A percentile compares a stretch with the other conserved stretches of the same genome.
These are phyloP conservation scores for Sclerotinia nivalis DNA, from an alignment of 2,329 filamentous ascomycete species.

Conservation along the genomic window DNA sequence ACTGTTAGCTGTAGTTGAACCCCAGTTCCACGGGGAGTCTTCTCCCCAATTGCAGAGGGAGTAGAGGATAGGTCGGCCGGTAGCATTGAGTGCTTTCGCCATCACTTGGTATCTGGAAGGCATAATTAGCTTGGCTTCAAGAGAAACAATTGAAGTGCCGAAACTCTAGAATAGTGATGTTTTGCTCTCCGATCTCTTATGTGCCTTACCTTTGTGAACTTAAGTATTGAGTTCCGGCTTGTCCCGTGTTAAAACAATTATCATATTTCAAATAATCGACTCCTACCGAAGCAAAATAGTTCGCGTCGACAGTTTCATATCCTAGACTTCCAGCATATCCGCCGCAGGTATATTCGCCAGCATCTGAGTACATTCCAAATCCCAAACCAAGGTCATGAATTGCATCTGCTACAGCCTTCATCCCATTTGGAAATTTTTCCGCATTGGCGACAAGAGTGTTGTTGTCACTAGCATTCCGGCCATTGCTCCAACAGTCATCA, in stretches of 20 bases:
- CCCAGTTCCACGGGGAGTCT: conserved; percentile 47
- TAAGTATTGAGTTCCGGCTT: conserved; percentile 47
- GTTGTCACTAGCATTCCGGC: conserved; percentile 45
- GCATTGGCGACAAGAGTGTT: conserved; percentile 46
- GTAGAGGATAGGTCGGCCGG: conserved; percentile 44
- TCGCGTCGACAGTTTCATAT: conserved; percentile 54
- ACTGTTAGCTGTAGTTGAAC: conserved; percentile 42
- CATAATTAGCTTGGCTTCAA: conserved; percentile 1
- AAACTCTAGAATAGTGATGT: neutral
- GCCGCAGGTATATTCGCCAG: conserved; percentile 47
- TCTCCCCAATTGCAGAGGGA: conserved; percentile 52
- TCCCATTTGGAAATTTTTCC: conserved; percentile 50
- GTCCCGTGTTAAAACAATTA: conserved; percentile 57
- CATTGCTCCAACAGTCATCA: conserved; percentile 55
- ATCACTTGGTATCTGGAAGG: conserved; percentile 41
- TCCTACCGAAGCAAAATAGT: conserved; percentile 53
- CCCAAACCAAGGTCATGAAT: conserved; percentile 51
- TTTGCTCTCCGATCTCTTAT: neutral
- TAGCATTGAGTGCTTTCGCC: conserved; percentile 42
- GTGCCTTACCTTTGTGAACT: conserved; percentile 44
- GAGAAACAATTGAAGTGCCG: neutral
- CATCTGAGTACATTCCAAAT: conserved; percentile 55
- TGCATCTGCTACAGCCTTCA: conserved; percentile 48
- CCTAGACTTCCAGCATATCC: conserved; percentile 49
- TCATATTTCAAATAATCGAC: conserved; percentile 58